Base-by-base conservation (phyloP, 768 basidiomycete species). In the Pleurotus tuber-regium region DNA sequence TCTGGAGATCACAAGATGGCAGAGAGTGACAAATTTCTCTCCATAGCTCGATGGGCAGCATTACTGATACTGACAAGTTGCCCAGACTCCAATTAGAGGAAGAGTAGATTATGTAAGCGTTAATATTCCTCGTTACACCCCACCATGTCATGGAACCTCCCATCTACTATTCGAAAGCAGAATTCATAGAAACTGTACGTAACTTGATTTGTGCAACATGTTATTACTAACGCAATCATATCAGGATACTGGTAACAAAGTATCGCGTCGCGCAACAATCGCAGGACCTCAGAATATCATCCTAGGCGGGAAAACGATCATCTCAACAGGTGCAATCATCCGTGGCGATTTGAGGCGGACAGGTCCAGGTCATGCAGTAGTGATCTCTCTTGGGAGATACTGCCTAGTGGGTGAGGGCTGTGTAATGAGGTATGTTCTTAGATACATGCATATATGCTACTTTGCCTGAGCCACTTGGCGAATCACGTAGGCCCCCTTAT, bases 261-360 rank as follows among this genome's bases (percentile, higher is more conserved):
- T 98, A 38, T 95, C 92, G 33, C 82, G 92, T 52, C 83, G 89
- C 55, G 92, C 93, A 14, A 87, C 86, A 23, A 97, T 98, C 61
- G 84, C 87, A 51, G 96, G 96, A 1, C 89, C 93, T 9, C 89
- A 94, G 67, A 98, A 97, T 66, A 99, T 98, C 66, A 92, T 98
- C 55, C 84, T 99, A 11, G 93, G 92, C 33, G 97, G 96, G 40
- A 97, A 98, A 73, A 94, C 93, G 2, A 92, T 98, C 66, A 95
- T 99, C 53, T 88, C 93, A 1, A 87, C 82, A 53, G 82, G 84
- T 16, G 90, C 91, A 7, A 92, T 98, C 50, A 87, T 99, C 43
- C 86, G 97, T 42, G 97, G 97, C 2, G 97, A 99, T 64, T 74
- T 99, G 48, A 78, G 93, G 40, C 75, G 95, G 33, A 88, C 92